These are phyloP conservation scores for Cardiosporidium cionae DNA, from an alignment of 169 alveolate species.

Conservation along the genomic window DNA sequence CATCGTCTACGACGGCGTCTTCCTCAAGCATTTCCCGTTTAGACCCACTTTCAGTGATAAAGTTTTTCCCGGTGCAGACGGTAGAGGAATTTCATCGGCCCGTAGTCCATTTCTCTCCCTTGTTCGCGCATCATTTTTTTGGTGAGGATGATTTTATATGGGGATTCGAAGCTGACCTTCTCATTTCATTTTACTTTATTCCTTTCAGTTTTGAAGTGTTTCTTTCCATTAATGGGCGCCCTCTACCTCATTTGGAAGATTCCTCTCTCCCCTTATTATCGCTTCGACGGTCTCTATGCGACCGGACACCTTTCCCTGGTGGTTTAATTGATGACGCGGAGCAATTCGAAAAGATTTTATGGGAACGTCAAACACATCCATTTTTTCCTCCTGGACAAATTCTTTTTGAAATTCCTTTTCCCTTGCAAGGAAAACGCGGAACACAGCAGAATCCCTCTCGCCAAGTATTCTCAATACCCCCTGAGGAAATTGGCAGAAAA, in stretches of 20 bases:
- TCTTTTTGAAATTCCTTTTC: neutral
- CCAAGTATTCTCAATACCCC: neutral
- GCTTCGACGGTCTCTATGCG: neutral
- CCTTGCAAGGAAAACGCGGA: neutral
- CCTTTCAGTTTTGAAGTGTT: neutral
- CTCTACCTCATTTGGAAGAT: neutral
- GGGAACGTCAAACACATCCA: neutral
- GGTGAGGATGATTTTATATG: neutral
- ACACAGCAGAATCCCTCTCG: neutral
- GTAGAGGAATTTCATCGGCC: too few species aligned
- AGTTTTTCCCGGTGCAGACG: too few species aligned
- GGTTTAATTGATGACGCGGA: neutral
- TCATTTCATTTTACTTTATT: neutral
- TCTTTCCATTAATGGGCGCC: neutral
- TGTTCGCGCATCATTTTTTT: constrained; percentile 6
- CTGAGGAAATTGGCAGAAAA: neutral
- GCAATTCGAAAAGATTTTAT: neutral
- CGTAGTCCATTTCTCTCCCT: neutral
- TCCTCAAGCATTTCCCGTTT: too few species aligned
- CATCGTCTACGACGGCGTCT: too few species aligned
- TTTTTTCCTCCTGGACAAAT: neutral
- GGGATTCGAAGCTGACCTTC: neutral
- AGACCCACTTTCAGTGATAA: too few species aligned
- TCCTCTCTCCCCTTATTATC: neutral
- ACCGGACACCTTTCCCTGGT: constrained; percentile 9